Conservation (phyloP, 2,329 filamentous ascomycete genomes). For the Aspergillus costaricaensis region DNA sequence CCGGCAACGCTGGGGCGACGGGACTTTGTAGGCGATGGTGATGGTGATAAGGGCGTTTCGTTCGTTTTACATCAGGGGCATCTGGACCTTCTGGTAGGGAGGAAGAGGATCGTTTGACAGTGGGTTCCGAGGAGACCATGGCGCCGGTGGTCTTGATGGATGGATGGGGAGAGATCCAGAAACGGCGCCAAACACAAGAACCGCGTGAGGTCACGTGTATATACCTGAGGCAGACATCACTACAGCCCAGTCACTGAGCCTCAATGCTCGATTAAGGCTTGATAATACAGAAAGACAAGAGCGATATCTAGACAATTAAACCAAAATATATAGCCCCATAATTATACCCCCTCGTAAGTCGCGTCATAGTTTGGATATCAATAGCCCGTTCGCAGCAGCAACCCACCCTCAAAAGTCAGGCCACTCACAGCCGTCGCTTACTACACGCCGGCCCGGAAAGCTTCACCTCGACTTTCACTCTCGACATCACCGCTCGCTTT, state of each 20-base stretch:
- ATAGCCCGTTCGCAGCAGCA: not conserved
- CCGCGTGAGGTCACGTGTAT: slow-evolving; percentile 27
- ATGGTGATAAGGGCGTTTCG: slow-evolving; percentile 44
- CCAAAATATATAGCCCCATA: no score
- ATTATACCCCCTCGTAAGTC: no score
- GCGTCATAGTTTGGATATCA: not conserved
- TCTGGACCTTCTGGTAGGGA: slow-evolving; percentile 21
- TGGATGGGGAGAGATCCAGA: slow-evolving; percentile 10
- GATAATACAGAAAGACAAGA: no score
- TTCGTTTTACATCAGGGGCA: slow-evolving; percentile 32
- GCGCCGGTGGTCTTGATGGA: slow-evolving; percentile 19
- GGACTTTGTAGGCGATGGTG: slow-evolving; percentile 45
- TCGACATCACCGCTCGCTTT: slow-evolving; percentile 29
- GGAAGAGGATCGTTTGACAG: slow-evolving; percentile 38
- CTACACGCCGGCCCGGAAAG: slow-evolving; percentile 38
- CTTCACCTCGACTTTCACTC: slow-evolving; percentile 32
- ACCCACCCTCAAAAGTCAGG: slow-evolving; percentile 31
- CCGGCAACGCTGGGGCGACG: slow-evolving; percentile 32
- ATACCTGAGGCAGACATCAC: slow-evolving; percentile 19
- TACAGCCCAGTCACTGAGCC: not conserved
- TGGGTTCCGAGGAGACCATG: slow-evolving; percentile 34
- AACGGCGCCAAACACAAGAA: slow-evolving; percentile 20
- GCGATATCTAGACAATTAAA: no score
- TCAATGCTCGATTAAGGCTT: no score
- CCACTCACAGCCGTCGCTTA: slow-evolving; percentile 38